These are phyloP conservation scores for Persicaria tinctoria DNA, from an alignment of 148 eudicot species.

Conservation along the genomic window DNA sequence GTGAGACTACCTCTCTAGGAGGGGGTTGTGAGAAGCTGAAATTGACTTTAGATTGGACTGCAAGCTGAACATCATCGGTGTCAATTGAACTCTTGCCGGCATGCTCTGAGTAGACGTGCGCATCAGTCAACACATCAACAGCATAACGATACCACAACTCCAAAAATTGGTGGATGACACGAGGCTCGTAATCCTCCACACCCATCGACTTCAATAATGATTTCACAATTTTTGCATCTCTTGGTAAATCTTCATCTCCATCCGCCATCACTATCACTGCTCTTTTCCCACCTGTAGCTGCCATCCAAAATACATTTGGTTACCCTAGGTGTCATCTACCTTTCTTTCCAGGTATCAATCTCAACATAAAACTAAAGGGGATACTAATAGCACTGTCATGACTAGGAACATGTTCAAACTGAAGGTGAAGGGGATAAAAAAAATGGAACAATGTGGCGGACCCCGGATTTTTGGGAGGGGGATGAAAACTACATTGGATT, in stretches of 20 bases:
- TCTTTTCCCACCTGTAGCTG: background rate
- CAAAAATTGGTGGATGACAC: constrained; percentile 73
- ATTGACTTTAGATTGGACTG: constrained; percentile 75
- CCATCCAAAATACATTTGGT: background rate
- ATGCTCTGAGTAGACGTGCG: constrained; percentile 91
- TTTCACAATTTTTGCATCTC: constrained; percentile 86
- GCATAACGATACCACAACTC: constrained; percentile 81
- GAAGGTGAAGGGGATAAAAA: no score
- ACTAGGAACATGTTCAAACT: no score
- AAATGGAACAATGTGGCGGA: no score
- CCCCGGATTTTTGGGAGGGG: no score
- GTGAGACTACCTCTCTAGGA: constrained; percentile 63
- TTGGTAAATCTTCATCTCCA: constrained; percentile 65
- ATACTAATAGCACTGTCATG: no score
- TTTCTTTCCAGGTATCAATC: background rate
- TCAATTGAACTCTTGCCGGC: constrained; percentile 68
- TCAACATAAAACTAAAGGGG: background rate
- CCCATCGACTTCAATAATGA: constrained; percentile 78
- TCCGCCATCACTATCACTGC: constrained; percentile 35
- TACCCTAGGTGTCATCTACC: background rate
- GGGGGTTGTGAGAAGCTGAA: constrained; percentile 95
- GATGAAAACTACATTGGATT: no score
- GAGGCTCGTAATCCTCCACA: constrained; percentile 78
- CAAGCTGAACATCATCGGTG: constrained; percentile 74
- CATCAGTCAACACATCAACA: constrained; percentile 81